Evolutionary conservation across 805 yeast species (phyloP).

Genomic region (Candida parachauliodes): DNA sequence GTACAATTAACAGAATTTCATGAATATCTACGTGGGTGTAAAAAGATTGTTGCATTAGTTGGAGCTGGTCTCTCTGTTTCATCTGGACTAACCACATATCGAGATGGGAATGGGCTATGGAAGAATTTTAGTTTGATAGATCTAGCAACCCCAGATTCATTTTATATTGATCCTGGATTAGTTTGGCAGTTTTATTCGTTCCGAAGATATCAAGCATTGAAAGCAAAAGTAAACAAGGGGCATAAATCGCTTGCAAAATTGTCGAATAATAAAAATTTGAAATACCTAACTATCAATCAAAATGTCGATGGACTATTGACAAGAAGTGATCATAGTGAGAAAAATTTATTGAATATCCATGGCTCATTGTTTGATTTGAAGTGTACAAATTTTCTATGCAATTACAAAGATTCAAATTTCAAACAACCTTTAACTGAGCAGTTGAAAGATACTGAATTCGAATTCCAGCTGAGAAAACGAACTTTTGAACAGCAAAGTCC

Average conservation of each 20-base stretch:
- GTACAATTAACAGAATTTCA: constrained; percentile 44
- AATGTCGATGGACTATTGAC: constrained; percentile 75
- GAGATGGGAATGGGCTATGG: constrained; percentile 68
- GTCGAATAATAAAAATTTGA: constrained; percentile 32
- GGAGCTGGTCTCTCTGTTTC: constrained; percentile 83
- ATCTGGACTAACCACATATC: constrained; percentile 72
- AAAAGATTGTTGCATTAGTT: constrained; percentile 57
- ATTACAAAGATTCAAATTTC: constrained; percentile 51
- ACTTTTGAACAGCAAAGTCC: neutral
- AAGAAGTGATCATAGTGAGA: constrained; percentile 58
- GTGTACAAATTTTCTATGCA: constrained; percentile 77
- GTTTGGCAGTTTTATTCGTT: constrained; percentile 89
- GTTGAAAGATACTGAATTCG: constrained; percentile 39
- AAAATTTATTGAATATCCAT: constrained; percentile 64
- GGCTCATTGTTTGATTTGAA: constrained; percentile 71
- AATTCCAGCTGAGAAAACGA: constrained; percentile 17
- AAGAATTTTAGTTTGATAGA: constrained; percentile 73
- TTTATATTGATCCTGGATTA: constrained; percentile 73
- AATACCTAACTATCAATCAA: constrained; percentile 70
- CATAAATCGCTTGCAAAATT: constrained; percentile 68
- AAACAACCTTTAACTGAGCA: constrained; percentile 59
- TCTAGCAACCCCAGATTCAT: constrained; percentile 89
- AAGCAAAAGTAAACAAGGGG: constrained; percentile 69
- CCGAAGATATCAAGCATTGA: constrained; percentile 60
- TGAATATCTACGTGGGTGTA: constrained; percentile 40